Evolutionary conservation across 768 basidiomycete species (phyloP).

Genomic region (Suillus fuscotomentosus): DNA sequence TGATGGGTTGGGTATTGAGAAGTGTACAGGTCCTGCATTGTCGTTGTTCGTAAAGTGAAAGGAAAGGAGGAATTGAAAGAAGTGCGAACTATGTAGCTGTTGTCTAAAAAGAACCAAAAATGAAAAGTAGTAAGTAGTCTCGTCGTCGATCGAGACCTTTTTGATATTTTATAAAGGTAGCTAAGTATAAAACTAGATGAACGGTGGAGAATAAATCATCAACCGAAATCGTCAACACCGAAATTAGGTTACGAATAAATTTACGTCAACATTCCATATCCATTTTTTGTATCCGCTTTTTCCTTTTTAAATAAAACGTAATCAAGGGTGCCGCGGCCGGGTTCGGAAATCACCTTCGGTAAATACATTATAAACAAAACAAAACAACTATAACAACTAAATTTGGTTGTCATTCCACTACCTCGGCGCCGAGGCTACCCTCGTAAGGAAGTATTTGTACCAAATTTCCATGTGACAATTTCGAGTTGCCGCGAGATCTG

Average conservation of each 20-base stretch:
- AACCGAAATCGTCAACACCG: conserved; percentile 33
- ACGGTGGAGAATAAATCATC: conserved; percentile 31
- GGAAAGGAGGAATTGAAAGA: conserved; percentile 27
- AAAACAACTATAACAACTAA: conserved; percentile 22
- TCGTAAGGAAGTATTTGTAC: conserved; percentile 31
- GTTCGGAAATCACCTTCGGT: conserved; percentile 38
- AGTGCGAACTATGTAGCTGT: conserved; percentile 29
- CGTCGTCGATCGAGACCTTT: conserved; percentile 30
- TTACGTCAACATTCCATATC: conserved; percentile 28
- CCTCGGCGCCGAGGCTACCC: conserved; percentile 45
- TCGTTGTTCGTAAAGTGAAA: conserved; percentile 35
- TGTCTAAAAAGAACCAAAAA: conserved; percentile 20
- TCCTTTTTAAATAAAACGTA: conserved; percentile 29
- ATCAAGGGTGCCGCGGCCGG: conserved; percentile 38
- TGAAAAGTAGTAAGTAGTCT: conserved; percentile 24
- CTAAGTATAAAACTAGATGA: conserved; percentile 33
- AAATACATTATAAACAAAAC: conserved; percentile 17
- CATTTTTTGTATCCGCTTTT: conserved; percentile 33
- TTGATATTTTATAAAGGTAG: conserved; percentile 18
- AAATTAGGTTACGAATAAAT: conserved; percentile 22
- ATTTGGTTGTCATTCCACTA: conserved; percentile 25
- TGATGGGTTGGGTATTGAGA: conserved; percentile 33
- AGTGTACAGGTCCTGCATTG: conserved; percentile 49
- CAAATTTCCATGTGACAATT: conserved; percentile 28
- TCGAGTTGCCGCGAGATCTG: conserved; percentile 33